Evolutionary conservation across 352 stramenopile species (phyloP).

Genomic region (Globisporangium viniferum): DNA sequence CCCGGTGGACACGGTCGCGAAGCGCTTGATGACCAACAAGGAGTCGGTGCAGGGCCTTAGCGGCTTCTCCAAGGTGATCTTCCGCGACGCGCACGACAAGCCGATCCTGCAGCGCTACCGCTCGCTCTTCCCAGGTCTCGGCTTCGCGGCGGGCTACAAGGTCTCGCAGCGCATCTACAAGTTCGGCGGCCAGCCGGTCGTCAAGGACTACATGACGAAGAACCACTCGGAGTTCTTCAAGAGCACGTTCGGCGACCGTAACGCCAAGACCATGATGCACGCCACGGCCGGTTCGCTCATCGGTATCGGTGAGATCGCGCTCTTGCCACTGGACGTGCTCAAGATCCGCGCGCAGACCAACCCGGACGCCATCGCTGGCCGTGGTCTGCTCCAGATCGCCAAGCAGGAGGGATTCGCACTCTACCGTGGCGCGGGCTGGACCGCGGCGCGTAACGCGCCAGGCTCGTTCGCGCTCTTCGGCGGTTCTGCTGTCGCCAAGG

Average conservation of each 20-base stretch:
- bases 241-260: slow-evolving; percentile 88
- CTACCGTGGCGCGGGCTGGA: slow-evolving; percentile 91
- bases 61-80: slow-evolving; percentile 83
- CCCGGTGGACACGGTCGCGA: slow-evolving; percentile 93
- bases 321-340: slow-evolving; percentile 94
- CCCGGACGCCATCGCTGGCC: slow-evolving; percentile 88
- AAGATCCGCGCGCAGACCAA: slow-evolving; percentile 97
- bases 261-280: slow-evolving; percentile 93
- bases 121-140: slow-evolving; percentile 90
- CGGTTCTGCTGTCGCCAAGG: slow-evolving; percentile 84
- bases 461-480: slow-evolving; percentile 95
- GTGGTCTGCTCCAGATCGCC: slow-evolving; percentile 92
- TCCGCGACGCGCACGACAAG: slow-evolving; percentile 84
- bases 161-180: slow-evolving; percentile 97
- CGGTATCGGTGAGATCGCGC: slow-evolving; percentile 92
- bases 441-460: slow-evolving; percentile 91
- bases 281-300: slow-evolving; percentile 91
- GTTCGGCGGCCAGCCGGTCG: slow-evolving; percentile 93
- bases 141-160: slow-evolving; percentile 95
- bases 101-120: slow-evolving; percentile 72
- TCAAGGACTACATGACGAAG: slow-evolving; percentile 91
- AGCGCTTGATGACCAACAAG: slow-evolving; percentile 94
- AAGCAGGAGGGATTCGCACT: slow-evolving; percentile 88
- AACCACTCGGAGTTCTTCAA: slow-evolving; percentile 88
- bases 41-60: slow-evolving; percentile 43